Evolutionary conservation across 495 filamentous ascomycete genomes (phyloP), one percentile per base, ranked within the genome.

Genomic region (Talaromyces ruber): DNA sequence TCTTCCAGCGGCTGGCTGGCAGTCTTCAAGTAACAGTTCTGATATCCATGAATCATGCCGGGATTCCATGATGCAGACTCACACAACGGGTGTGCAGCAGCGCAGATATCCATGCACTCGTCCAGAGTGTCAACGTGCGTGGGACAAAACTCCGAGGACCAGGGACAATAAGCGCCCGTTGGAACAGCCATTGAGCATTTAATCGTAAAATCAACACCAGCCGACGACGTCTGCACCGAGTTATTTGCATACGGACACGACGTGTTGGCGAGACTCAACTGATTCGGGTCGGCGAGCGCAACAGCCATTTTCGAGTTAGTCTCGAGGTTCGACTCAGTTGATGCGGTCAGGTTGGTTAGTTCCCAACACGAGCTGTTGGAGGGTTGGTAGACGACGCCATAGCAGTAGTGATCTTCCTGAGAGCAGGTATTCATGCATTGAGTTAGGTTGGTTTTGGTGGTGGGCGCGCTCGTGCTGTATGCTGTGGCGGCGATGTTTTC

Each of bases 331-430:
- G 30, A n/a, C 32, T 26, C 34, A 9, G 24, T 16, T 0, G 37
- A 24, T 12, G 57, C 32, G 24, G 30, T 39, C 7, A 12, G n/a
- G 37, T 25, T 45, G 18, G 30, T 59, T 26, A 59, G 47, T 59
- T 45, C 57, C 57, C 57, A 59, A 22, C 57, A 59, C n/a, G 57
- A 59, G 34, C 34, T 59, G 22, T 59, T 59, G 18, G 57, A 59
- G 12, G 30, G 18, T 29, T 59, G 57, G 11, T 39, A 59, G 11
- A 28, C 22, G n/a, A 45, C 14, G 18, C 57, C 57, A 11, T 39
- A 59, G 22, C 57, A 59, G 9, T 6, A 39, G 14, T 43, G 47
- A 22, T 16, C 8, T 18, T 45, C 57, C 12, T 34, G 21, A 2
- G 57, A 59, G 21, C 57, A 59, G 14, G 9, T 39, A 22, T 59